These are phyloP conservation scores for Friedmanniomyces endolithicus DNA, from an alignment of 495 filamentous ascomycete species.

Conservation along the genomic window DNA sequence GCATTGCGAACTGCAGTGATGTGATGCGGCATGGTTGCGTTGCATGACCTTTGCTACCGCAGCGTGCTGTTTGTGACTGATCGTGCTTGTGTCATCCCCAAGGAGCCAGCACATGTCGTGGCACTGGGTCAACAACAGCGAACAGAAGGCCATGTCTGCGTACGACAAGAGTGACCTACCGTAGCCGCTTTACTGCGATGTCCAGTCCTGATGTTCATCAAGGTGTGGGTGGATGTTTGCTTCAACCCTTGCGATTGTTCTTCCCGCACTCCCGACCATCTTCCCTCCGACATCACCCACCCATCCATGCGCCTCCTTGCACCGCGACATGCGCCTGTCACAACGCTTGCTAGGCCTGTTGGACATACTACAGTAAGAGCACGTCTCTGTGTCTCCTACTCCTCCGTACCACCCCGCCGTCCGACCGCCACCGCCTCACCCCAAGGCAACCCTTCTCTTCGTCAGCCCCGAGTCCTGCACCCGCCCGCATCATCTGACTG, in stretches of 20 bases:
- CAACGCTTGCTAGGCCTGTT: background rate
- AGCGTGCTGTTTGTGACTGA: no score
- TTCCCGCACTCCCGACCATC: background rate
- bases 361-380: constrained; percentile 5
- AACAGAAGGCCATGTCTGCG: no score
- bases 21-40: no score
- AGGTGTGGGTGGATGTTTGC: background rate
- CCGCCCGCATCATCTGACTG: background rate
- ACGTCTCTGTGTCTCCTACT: constrained; percentile 13
- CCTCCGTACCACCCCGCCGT: constrained; percentile 21
- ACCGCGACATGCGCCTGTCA: background rate
- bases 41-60: no score
- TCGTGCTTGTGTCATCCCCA: no score
- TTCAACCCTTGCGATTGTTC: background rate
- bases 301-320: background rate
- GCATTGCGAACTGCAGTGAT: no score
- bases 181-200: no score
- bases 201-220: background rate
- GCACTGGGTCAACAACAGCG: no score
- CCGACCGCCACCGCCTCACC: constrained; percentile 19
- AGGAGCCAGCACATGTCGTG: no score
- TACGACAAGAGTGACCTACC: no score
- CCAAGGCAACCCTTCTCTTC: constrained; percentile 12
- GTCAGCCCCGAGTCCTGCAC: background rate
- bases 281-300: background rate